Percentiles rank a stretch among this genome's conserved stretches.
These are phyloP conservation scores for Bruguiera gymnorhiza DNA, from an alignment of 345 rosid species.

Conservation along the genomic window DNA sequence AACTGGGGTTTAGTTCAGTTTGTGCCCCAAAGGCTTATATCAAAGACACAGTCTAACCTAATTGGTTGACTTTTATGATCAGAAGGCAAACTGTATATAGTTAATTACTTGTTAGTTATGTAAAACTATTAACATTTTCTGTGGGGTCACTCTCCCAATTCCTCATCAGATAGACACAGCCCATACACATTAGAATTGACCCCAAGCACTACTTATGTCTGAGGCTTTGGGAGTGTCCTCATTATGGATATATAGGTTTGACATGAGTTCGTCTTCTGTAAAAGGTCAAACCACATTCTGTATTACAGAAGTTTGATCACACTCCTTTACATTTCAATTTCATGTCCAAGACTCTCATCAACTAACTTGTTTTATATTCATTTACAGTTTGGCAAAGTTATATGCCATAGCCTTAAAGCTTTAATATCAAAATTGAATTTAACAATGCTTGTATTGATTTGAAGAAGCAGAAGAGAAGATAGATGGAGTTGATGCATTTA, in stretches of 20 bases:
- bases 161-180: constrained; percentile 9
- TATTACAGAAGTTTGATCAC: background rate
- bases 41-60: constrained; percentile 30
- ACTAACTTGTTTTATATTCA: constrained; percentile 35
- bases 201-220: background rate
- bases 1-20: background rate
- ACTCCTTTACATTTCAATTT: constrained; percentile 20
- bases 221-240: constrained; percentile 14
- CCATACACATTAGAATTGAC: background rate
- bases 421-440: too few relatives aligned
- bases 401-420: too few relatives aligned
- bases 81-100: constrained; percentile 8
- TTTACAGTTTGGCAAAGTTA: background rate
- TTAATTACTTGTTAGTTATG: constrained; percentile 17
- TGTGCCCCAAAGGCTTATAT: constrained; percentile 24
- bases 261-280: constrained; percentile 10
- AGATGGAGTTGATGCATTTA: too few relatives aligned
- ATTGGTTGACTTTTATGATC: constrained; percentile 32
- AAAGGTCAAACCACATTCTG: constrained; percentile 31
- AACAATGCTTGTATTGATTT: too few relatives aligned
- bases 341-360: constrained; percentile 26
- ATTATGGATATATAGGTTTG: constrained; percentile 11
- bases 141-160: constrained; percentile 7
- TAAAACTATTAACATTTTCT: constrained; percentile 5
- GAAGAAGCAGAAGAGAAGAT: too few relatives aligned